Evolutionary conservation across 2,329 filamentous ascomycete genomes (phyloP), one percentile per base, ranked within the genome.

Genomic region (Monilinia fructigena): DNA sequence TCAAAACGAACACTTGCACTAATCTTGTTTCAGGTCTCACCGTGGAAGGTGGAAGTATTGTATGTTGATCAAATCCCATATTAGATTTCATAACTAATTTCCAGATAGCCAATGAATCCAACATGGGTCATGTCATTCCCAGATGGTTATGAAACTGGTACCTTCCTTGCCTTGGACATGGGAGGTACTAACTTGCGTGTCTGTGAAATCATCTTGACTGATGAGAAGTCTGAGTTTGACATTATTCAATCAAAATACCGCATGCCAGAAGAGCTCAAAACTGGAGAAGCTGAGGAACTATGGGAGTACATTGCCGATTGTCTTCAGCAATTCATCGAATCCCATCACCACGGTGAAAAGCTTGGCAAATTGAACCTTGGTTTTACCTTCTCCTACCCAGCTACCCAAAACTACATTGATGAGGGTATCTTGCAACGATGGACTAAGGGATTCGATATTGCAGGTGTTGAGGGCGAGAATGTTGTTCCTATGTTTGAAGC

Each of bases 371-470:
- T 93, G 65, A 91, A 92, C 10, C 85, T 97, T 8, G 94, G 94
- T 75, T 97, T 97, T 81, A 97, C 94, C 55, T 98, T 98, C 81
- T 96, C 92, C 4, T 97, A 97, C 78, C 94, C 94, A 2, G 93
- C 93, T 20, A 95, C 91, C 0, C 94, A 97, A 78, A 87, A 96
- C 73, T 94, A 93, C 79, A 93, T 97, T 75, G 92, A 97, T 73
- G 91, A 96, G 78, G 94, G 93, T 72, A 85, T 97, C 50, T 84
- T 97, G 67, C 93, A 97, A 79, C 88, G 93, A 73, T 98, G 94
- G 94, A 97, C 94, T 72, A 98, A 98, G 82, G 94, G 94, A 3
- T 97, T 97, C 76, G 93, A 97, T 76, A 96, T 98, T 78, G 85
- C 88, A 35, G 93, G 92, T 50, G 92, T 97, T 55, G 93, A 97